These are phyloP conservation scores for Auricularia sp. DNA, from an alignment of 768 basidiomycete genomes.

Conservation along the genomic window DNA sequence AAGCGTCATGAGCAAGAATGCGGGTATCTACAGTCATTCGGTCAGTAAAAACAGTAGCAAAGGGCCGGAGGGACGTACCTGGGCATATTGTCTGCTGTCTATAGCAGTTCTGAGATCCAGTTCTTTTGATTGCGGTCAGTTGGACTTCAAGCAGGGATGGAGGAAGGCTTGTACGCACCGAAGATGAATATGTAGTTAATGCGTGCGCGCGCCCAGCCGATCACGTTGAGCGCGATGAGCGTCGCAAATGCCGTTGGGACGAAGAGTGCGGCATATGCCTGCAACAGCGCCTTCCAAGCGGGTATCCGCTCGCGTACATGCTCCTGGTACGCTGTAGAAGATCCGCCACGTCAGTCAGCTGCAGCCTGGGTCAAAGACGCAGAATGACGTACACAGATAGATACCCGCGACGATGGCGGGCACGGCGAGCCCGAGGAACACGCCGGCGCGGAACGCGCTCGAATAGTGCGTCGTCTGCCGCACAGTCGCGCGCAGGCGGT, in stretches of 20 bases:
- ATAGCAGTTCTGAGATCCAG: conserved; percentile 59
- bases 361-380: no score
- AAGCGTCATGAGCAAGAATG: conserved; percentile 64
- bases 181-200: conserved; percentile 96
- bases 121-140: conserved; percentile 31
- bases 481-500: conserved; percentile 46
- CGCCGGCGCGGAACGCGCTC: conserved; percentile 65
- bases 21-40: conserved; percentile 47
- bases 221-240: conserved; percentile 73
- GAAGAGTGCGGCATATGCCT: conserved; percentile 64
- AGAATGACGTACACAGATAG: conserved; percentile 41
- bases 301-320: conserved; percentile 45
- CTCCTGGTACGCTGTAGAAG: conserved; percentile 40
- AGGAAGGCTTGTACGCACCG: conserved; percentile 33
- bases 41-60: neutral
- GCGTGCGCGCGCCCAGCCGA: conserved; percentile 61
- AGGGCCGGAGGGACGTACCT: conserved; percentile 28
- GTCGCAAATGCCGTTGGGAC: conserved; percentile 68
- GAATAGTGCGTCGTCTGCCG: conserved; percentile 51
- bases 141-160: neutral
- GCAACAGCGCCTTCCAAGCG: conserved; percentile 64
- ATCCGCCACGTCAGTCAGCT: neutral
- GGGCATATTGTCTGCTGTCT: conserved; percentile 70
- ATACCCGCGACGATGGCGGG: conserved; percentile 59
- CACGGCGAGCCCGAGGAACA: conserved; percentile 59